Conservation (phyloP, 148 eudicot species). For the Camellia granthamiana region DNA sequence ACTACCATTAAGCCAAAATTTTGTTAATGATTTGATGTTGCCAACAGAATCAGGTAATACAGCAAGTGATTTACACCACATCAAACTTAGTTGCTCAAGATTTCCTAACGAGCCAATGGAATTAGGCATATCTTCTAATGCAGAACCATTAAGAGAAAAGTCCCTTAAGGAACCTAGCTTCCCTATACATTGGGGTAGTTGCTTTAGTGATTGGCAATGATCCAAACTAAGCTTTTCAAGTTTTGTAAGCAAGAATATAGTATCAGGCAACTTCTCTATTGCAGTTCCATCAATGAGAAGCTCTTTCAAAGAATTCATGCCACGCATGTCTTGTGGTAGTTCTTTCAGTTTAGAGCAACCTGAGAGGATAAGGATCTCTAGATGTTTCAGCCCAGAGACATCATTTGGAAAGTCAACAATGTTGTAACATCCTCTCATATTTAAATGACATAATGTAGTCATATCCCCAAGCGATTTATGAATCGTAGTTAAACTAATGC, state of each 20-base stretch:
- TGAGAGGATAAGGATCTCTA: conserved; percentile 48
- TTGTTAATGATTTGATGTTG: conserved; percentile 34
- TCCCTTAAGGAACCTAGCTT: conserved; percentile 37
- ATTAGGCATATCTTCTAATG: conserved; percentile 35
- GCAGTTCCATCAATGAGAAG: conserved; percentile 44
- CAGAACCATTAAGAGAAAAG: conserved; percentile 30
- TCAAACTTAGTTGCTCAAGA: conserved; percentile 39
- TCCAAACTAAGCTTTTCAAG: conserved; percentile 45
- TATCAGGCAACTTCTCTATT: conserved; percentile 37
- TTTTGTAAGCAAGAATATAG: conserved; percentile 36
- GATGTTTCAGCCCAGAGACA: conserved; percentile 50
- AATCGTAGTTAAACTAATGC: conserved; percentile 38
- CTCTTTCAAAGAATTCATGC: conserved; percentile 41
- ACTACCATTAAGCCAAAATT: conserved; percentile 28
- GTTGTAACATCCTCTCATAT: conserved; percentile 39
- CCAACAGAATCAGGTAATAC: conserved; percentile 43
- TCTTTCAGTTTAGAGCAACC: conserved; percentile 41
- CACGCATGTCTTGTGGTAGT: conserved; percentile 40
- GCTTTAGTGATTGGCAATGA: conserved; percentile 30
- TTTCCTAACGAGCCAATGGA: conserved; percentile 36
- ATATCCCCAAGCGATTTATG: conserved; percentile 53
- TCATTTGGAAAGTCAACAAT: conserved; percentile 47
- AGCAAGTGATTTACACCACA: conserved; percentile 34
- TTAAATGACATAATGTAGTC: conserved; percentile 39
- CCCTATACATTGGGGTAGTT: conserved; percentile 42